These are phyloP conservation scores for Neoscytalidium dimidiatum DNA, from an alignment of 2,329 filamentous ascomycete genomes.

Conservation along the genomic window DNA sequence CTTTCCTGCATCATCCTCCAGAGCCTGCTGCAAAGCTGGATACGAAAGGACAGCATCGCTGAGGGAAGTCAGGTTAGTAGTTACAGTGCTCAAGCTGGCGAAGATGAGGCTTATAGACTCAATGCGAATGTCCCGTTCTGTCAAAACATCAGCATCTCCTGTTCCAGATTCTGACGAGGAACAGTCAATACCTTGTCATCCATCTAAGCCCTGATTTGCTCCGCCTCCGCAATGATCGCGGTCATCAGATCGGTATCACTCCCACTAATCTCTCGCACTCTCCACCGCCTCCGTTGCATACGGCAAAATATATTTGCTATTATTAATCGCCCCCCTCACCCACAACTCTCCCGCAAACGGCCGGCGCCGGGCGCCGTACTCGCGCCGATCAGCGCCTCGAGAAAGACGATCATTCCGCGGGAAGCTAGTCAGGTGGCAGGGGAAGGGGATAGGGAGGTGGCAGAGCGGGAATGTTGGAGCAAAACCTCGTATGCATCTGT, in stretches of 20 bases:
- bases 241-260: constrained; percentile 29
- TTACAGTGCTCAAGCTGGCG: constrained; percentile 1
- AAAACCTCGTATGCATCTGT: too few species aligned
- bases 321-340: constrained; percentile 25
- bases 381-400: constrained; percentile 38
- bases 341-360: constrained; percentile 40
- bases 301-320: constrained; percentile 23
- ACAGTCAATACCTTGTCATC: neutral
- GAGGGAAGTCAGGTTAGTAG: constrained; percentile 1
- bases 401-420: constrained; percentile 37
- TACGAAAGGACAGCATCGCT: neutral
- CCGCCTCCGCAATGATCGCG: constrained; percentile 27
- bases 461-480: constrained; percentile 31
- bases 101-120: neutral
- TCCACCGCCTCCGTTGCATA: constrained; percentile 29
- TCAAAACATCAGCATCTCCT: neutral
- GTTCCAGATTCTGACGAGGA: neutral
- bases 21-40: constrained; percentile 26
- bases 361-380: constrained; percentile 38
- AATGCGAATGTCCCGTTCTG: neutral
- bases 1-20: constrained; percentile 29
- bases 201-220: neutral
- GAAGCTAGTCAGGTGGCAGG: constrained; percentile 33
- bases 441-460: constrained; percentile 33
- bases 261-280: neutral